These are phyloP conservation scores for Pseudozyma hubeiensis DNA, from an alignment of 1,284 basidiomycete species.

Conservation along the genomic window DNA sequence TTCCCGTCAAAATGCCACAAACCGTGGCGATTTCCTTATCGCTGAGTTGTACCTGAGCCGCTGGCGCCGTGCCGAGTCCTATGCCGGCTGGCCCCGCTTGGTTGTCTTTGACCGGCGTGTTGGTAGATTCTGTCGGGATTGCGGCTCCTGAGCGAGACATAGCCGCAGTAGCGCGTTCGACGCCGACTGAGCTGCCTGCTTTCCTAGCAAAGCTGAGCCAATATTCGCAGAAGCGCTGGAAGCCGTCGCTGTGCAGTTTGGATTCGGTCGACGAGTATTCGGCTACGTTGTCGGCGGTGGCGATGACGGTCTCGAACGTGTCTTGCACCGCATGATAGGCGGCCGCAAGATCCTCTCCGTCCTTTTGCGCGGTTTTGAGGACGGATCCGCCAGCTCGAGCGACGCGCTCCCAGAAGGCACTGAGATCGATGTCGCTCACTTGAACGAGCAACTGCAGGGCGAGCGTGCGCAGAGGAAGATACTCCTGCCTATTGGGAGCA, in stretches of 20 bases:
- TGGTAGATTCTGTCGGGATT: background rate
- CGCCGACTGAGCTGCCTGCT: conserved; percentile 29
- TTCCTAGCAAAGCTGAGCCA: conserved; percentile 50
- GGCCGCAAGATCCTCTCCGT: conserved; percentile 16
- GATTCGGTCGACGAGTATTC: conserved; percentile 12
- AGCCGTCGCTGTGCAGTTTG: conserved; percentile 33
- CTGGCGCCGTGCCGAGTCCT: too few species aligned
- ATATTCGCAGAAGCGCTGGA: conserved; percentile 46
- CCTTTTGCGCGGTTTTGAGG: conserved; percentile 26
- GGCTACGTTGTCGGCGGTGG: conserved; percentile 20
- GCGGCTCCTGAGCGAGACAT: conserved; percentile 8
- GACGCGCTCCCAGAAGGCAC: conserved; percentile 57
- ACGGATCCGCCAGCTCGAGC: conserved; percentile 39
- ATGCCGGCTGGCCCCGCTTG: background rate
- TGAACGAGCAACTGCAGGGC: conserved; percentile 44
- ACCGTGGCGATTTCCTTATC: conserved; percentile 24
- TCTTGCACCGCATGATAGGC: conserved; percentile 37
- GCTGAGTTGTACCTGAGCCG: background rate
- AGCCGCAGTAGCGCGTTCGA: conserved; percentile 37
- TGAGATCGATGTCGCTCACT: conserved; percentile 46
- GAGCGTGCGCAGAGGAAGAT: conserved; percentile 25
- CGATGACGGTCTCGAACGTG: conserved; percentile 35
- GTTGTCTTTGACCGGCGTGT: background rate
- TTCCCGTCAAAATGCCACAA: conserved; percentile 27
- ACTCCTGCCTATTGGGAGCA: conserved; percentile 23